Base-by-base conservation (phyloP, 2,329 filamentous ascomycete species). In the Aciculosporium take region DNA sequence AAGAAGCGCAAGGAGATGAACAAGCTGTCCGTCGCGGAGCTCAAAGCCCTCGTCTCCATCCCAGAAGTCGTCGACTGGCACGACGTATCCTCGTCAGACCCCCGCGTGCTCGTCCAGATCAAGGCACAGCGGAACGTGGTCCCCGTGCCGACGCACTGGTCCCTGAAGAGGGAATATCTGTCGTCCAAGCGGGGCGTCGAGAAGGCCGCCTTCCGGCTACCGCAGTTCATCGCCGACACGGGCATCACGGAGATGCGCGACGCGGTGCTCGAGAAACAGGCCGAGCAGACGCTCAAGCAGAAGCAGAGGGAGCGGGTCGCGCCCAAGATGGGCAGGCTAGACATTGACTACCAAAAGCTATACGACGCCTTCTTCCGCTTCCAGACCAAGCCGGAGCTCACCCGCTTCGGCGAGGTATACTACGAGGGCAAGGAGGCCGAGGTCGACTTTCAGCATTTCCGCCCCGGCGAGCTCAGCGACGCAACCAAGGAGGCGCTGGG, bases 371-470 rank as follows among this genome's bases (percentile, higher is more conserved):
- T 98, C 68, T 98, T 98, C 69, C 78, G 87, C 45, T 93, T 94
- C 58, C 91, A 98, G 65, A 94, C 86, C 31, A 98, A 98, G 63
- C 91, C 91, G 0, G 80, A 87, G 51, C 67, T 98, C 48, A 96
- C 91, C 25, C 76, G 88, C 33, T 98, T 94, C 53, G 91, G 91
- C 31, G 91, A 98, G 61, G 88, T 98, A n/a, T 98, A 98, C 62
- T 96, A 96, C 59, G 91, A 98, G 63, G 91, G 91, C 57, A 98
- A 98, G 61, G 91, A 98, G 59, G 91, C 85, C 56, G 91, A 98
- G 63, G 94, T 91, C 1, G 94, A 96, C 58, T 74, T 94, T 48
- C 81, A 84, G 52, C 84, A 95, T 63, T 75, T 95, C 45, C 79
- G 87, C 48, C 85, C 91, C 1, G 91, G 91, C 28, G 88, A 96